Percentiles rank a stretch among this genome's conserved stretches.
These are phyloP conservation scores for Salisapilia sapeloensis DNA, from an alignment of 352 stramenopile species.

Conservation along the genomic window DNA sequence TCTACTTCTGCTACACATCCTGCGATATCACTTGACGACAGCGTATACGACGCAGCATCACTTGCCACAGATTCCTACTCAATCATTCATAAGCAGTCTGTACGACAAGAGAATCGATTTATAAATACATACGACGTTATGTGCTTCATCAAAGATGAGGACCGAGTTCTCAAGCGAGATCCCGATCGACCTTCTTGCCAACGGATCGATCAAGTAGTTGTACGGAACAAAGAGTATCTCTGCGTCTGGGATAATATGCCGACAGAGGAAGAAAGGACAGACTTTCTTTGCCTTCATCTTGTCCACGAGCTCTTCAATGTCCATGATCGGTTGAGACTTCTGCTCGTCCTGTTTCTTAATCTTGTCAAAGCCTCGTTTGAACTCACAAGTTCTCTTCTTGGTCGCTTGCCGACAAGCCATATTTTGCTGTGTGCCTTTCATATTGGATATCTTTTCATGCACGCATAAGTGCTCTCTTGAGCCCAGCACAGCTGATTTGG, in stretches of 20 bases:
- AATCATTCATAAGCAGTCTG: background rate
- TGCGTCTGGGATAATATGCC: slow-evolving; percentile 81
- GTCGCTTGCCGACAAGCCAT: slow-evolving; percentile 73
- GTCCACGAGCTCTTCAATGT: slow-evolving; percentile 97
- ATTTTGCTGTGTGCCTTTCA: slow-evolving; percentile 77
- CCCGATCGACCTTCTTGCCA: slow-evolving; percentile 79
- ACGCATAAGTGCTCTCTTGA: slow-evolving; percentile 96
- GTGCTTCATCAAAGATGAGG: slow-evolving; percentile 99
- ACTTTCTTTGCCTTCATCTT: slow-evolving; percentile 76
- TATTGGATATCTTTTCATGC: slow-evolving; percentile 84
- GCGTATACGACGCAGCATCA: slow-evolving; percentile 92
- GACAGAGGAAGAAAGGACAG: slow-evolving; percentile 96
- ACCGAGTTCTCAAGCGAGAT: slow-evolving; percentile 94
- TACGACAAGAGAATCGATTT: slow-evolving; percentile 1
- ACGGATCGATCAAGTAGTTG: slow-evolving; percentile 98
- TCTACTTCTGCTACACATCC: slow-evolving; percentile 89
- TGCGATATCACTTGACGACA: slow-evolving; percentile 89
- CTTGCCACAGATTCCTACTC: slow-evolving; percentile 74
- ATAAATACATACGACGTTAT: slow-evolving; percentile 91
- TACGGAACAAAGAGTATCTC: slow-evolving; percentile 98
- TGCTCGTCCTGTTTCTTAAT: slow-evolving; percentile 29
- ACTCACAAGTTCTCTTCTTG: slow-evolving; percentile 77
- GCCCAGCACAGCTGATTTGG: slow-evolving; percentile 79
- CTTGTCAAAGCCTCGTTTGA: slow-evolving; percentile 63
- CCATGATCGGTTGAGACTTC: slow-evolving; percentile 74